Base-by-base conservation (phyloP, 805 yeast species). In the Saccharomycopsis malanga region DNA sequence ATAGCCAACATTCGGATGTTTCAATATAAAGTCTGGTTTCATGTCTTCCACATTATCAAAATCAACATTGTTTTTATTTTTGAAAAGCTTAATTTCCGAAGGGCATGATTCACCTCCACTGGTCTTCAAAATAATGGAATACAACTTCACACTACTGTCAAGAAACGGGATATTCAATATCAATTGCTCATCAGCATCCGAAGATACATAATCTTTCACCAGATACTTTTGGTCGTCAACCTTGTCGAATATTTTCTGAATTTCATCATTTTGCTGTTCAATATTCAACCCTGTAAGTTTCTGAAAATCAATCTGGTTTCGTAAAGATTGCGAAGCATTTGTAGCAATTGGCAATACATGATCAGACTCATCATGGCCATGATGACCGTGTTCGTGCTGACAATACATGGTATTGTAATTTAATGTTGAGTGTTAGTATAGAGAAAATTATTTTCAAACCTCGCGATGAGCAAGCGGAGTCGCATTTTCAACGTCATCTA, bases 171-270 rank as follows among this genome's bases (percentile, higher is more conserved):
- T 75, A 45, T 77, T 74, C 27, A 91, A 55, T 27, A 89, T 74
- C 55, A 89, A 54, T 60, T 91, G 96, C 49, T 81, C 77, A 58
- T 91, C 98, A 2, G 84, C 46, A 60, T 89, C 96, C 1, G 85
- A 76, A 62, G 12, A 10, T 7, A 32, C 17, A 67, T 64, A 57
- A 32, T 65, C 53, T 67, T 78, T 50, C 7, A 76, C 54, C n/a
- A 68, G 62, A 52, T 75, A 77, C 56, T 75, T 74, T 12, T 23
- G 20, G 1, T 38, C 48, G n/a, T 70, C 67, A 1, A 70, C 74
- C 54, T 80, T 81, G 61, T 89, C 74, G 18, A 87, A 66, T 22
- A 53, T 52, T 44, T 67, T 61, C 20, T 57, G 61, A 14, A 71
- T 56, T 5, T 83, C 83, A 1, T 69, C 67, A n/a, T 67, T 66